Base-by-base conservation (phyloP, 139 green algal genomes). In the Helicosporidium sp. region DNA sequence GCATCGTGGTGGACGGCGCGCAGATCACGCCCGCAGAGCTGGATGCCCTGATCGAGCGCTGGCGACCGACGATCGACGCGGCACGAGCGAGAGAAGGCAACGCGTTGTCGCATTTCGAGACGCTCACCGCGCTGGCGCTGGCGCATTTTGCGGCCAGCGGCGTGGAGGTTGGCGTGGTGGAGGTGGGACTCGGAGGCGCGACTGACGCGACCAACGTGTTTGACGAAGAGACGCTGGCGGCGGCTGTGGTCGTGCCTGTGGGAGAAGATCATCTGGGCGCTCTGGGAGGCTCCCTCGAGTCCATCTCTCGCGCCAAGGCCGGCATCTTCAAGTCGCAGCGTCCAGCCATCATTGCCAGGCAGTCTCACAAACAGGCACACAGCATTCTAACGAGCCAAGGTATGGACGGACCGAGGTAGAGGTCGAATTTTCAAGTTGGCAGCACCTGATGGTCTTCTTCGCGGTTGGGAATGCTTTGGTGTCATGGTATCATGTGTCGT, bases 141-240 rank as follows among this genome's bases (percentile, higher is more conserved):
- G 54, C 47, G 33, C 69, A 80, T 54, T 92, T 89, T 42, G 5
- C 24, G 20, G 10, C 29, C 18, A 22, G 13, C 8, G 19, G 20
- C 0, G 72, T 83, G 24, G 72, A 87, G 54, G 19, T 81, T 4
- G 80, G 72, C 2, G 75, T 93, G 7, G 51, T 93, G 8, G 82
- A 93, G 62, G 76, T 78, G 23, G 82, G 82, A 1, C 56, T 93
- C 19, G 82, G 82, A 3, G 82, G 80, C 5, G 58, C 53, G 0
- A 65, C 62, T 5, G 82, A 93, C 52, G 82, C 82, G 5, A 93
- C 80, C 23, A 93, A 93, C 48, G 75, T 91, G 20, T 74, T 87
- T 26, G 31, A 35, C 1, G 5, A 39, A 4, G 43, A 54, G 3
- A 43, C 57, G 48, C 54, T 71, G 19, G 52, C 60, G 15, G 53